Evolutionary conservation across 2,329 filamentous ascomycete genomes (phyloP), one percentile per base, ranked within the genome.

Genomic region (Drechslerella dactyloides): DNA sequence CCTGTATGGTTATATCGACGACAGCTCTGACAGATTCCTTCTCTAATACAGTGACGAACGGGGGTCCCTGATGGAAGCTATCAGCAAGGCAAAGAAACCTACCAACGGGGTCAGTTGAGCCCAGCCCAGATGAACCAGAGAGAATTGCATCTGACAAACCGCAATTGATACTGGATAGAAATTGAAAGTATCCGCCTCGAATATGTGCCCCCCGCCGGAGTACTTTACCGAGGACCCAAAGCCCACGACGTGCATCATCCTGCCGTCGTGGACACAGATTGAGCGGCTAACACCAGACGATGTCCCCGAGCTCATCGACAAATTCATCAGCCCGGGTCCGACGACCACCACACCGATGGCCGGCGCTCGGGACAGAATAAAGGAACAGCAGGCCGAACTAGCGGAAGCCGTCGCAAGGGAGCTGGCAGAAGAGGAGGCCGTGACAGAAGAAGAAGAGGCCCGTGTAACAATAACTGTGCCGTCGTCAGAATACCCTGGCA

Each of bases 121-220:
- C 17, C 19, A 8, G 2, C 2, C n/a, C 44, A 44, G 37, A 35
- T 1, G 10, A 23, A 17, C 10, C 15, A 37, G 21, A 6, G 23
- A 15, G 33, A 35, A 23, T 2, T 5, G 15, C 42, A 10, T 42
- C 40, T 27, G 17, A 24, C 33, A 30, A 35, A 17, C 15, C 30
- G 44, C 65, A 42, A 33, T 42, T 21, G 42, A 40, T 8, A 53
- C 24, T 51, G n/a, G 46, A 59, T 76, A 93, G 89, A 88, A 85
- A 80, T 84, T 97, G 75, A 96, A 96, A 87, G 85, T 97, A 52
- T 96, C 91, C 5, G 93, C 93, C 52, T 94, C 90, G 74, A 93
- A 97, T 80, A 96, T 97, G 73, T 90, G 90, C 13, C 87, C 91
- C 0, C 91, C 92, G 24, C 81, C 85, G 54, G 82, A 85, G 77